These are phyloP conservation scores for Anisodus tanguticus DNA, from an alignment of 257 asterid species.

Conservation along the genomic window DNA sequence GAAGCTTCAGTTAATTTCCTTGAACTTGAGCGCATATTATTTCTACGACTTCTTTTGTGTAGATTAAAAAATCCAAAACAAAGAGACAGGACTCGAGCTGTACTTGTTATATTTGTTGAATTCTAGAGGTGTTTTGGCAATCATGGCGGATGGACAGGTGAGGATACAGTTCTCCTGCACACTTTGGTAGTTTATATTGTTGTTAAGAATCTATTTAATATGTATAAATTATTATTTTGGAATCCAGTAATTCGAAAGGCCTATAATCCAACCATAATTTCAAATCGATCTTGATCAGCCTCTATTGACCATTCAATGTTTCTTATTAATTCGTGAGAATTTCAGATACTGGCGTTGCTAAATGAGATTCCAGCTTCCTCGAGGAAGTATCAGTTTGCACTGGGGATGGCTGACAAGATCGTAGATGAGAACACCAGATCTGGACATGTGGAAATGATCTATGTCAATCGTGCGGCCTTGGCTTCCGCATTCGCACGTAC, in stretches of 20 bases:
- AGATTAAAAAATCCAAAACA: not conserved
- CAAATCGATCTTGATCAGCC: too few species aligned
- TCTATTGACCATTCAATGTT: not conserved
- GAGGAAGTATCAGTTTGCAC: slow-evolving; percentile 46
- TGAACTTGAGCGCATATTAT: not conserved
- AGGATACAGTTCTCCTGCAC: too few species aligned
- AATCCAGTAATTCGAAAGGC: too few species aligned
- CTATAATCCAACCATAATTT: too few species aligned
- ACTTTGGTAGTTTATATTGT: too few species aligned
- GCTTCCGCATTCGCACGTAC: slow-evolving; percentile 43
- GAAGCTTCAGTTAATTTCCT: not conserved
- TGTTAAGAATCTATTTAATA: too few species aligned
- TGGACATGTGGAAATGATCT: slow-evolving; percentile 43
- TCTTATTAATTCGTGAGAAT: not conserved
- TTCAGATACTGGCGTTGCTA: slow-evolving; percentile 35
- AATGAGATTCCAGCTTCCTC: slow-evolving; percentile 46
- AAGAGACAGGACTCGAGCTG: not conserved
- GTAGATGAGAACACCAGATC: slow-evolving; percentile 38
- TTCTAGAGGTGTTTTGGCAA: too few species aligned
- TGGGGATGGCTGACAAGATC: slow-evolving; percentile 45
- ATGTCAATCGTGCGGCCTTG: slow-evolving; percentile 39
- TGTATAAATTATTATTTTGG: too few species aligned
- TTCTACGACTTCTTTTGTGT: not conserved
- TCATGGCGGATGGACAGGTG: too few species aligned
- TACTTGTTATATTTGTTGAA: not conserved